Percentiles rank a stretch among this genome's conserved stretches.
Evolutionary conservation across 2,329 filamentous ascomycete genomes (phyloP).

Genomic region (Xylaria multiplex): DNA sequence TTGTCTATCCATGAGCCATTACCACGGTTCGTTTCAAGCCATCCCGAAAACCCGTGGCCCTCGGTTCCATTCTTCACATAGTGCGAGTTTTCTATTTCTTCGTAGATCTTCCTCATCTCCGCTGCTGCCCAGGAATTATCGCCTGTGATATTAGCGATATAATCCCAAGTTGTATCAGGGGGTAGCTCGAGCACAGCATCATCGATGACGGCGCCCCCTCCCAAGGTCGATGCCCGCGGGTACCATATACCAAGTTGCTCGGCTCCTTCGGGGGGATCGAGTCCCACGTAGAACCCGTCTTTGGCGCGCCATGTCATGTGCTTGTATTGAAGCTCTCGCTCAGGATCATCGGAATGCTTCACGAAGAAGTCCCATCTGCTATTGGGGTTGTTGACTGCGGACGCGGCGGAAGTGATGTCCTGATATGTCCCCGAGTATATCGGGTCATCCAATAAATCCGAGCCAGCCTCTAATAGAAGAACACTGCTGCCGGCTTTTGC

Average conservation of each 20-base stretch:
- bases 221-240: conserved; percentile 62
- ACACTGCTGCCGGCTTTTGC: conserved; percentile 68
- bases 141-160: conserved; percentile 52
- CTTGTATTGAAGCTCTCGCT: conserved; percentile 63
- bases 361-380: conserved; percentile 69
- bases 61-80: conserved; percentile 53
- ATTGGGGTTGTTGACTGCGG: conserved; percentile 60
- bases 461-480: conserved; percentile 69
- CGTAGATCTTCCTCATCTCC: conserved; percentile 44
- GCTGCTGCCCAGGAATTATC: conserved; percentile 43
- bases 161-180: conserved; percentile 56
- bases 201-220: conserved; percentile 46
- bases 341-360: conserved; percentile 62
- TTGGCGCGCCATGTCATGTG: conserved; percentile 67
- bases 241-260: conserved; percentile 65
- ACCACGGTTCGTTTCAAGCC: conserved; percentile 42
- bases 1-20: conserved; percentile 36
- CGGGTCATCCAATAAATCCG: conserved; percentile 60
- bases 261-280: conserved; percentile 62
- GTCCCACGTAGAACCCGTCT: conserved; percentile 63
- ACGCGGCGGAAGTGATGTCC: conserved; percentile 25
- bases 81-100: conserved; percentile 43
- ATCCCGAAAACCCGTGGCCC: conserved; percentile 45
- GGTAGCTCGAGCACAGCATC: conserved; percentile 52
- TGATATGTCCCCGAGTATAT: conserved; percentile 46